These are phyloP conservation scores for Mortierella sp. DNA, from an alignment of 371 early-diverging fungal species.

Conservation along the genomic window DNA sequence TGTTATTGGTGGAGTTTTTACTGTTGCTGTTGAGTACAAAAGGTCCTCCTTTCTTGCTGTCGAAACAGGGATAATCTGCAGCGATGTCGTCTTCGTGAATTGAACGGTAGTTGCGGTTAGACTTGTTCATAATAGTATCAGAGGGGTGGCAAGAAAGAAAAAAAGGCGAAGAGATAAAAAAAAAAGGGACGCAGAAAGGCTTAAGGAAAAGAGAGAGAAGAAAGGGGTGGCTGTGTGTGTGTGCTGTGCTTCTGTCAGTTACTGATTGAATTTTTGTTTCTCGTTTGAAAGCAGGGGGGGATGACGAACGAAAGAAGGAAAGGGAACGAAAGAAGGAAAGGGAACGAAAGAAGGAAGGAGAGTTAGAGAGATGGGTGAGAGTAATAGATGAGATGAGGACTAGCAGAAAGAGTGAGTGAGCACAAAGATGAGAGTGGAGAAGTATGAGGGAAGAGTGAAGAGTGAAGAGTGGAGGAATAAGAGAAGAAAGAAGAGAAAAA, in stretches of 20 bases:
- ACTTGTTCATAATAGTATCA: neutral
- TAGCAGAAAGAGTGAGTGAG: neutral
- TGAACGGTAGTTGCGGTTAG: neutral
- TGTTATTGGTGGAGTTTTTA: neutral
- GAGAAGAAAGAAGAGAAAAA: neutral
- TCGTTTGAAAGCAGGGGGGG: neutral
- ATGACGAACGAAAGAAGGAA: neutral
- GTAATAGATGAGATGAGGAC: neutral
- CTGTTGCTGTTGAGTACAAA: neutral
- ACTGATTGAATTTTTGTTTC: neutral
- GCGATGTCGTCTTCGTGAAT: neutral
- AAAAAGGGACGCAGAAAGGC: neutral
- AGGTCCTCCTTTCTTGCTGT: neutral
- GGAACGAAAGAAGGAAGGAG: neutral
- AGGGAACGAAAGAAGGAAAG: neutral
- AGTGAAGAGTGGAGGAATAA: neutral
- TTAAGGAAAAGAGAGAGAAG: neutral
- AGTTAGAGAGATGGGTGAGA: too few relatives aligned
- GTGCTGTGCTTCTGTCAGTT: conserved; percentile 5
- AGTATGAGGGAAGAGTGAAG: neutral
- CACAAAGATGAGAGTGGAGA: neutral
- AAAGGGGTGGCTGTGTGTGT: neutral
- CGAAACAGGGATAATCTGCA: neutral
- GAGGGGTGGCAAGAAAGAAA: neutral
- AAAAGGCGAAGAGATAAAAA: neutral